Conservation (phyloP, 495 filamentous ascomycete species). For the Lophiostoma macrostomum region DNA sequence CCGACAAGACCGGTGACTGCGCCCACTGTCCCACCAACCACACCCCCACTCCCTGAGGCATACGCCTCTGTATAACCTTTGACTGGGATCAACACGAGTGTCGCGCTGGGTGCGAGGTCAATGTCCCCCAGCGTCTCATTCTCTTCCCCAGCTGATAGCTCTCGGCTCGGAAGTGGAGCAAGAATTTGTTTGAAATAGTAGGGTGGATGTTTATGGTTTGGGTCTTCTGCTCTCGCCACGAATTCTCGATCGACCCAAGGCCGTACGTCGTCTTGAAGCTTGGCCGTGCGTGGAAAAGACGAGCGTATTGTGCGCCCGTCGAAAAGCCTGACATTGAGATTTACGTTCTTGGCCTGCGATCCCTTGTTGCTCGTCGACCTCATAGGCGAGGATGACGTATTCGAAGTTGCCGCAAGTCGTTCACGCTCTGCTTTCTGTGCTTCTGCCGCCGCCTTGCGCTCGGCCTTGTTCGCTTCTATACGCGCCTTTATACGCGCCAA, state of each 20-base stretch:
- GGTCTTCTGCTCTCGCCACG: background rate
- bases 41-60: conserved; percentile 32
- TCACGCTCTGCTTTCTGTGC: conserved; percentile 42
- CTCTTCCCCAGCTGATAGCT: conserved; percentile 72
- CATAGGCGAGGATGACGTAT: background rate
- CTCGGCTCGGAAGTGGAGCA: conserved; percentile 70
- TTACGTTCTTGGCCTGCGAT: conserved; percentile 41
- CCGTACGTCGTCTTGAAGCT: conserved; percentile 66
- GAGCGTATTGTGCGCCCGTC: conserved; percentile 76
- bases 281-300: conserved; percentile 58
- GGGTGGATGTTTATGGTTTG: conserved; percentile 22
- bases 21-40: conserved; percentile 19
- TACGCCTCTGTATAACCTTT: conserved; percentile 63
- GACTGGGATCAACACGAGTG: conserved; percentile 75
- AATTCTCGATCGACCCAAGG: conserved; percentile 64
- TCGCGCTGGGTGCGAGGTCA: conserved; percentile 72
- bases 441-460: conserved; percentile 54
- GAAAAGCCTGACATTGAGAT: conserved; percentile 80
- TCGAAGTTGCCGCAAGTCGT: background rate
- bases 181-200: conserved; percentile 86
- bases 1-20: conserved; percentile 21
- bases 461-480: conserved; percentile 56
- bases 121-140: conserved; percentile 61
- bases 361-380: conserved; percentile 20
- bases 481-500: conserved; percentile 35